These are phyloP conservation scores for Rutstroemia sp. DNA, from an alignment of 2,329 filamentous ascomycete genomes.

Conservation along the genomic window DNA sequence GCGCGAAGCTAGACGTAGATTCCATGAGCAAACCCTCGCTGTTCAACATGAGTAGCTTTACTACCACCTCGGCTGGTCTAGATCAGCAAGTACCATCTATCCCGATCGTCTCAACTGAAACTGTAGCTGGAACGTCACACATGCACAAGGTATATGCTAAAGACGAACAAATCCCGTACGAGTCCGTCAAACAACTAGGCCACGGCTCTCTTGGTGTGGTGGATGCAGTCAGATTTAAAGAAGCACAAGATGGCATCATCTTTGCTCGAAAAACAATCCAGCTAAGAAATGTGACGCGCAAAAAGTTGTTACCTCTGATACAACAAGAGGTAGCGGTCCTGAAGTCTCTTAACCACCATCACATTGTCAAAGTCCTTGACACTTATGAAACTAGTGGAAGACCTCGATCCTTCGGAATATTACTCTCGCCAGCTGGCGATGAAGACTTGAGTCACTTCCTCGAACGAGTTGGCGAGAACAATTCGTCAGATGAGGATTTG, in stretches of 20 bases:
- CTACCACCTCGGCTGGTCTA: too few relatives aligned
- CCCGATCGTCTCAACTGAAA: not conserved
- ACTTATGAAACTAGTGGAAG: conserved; percentile 15
- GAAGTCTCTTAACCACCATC: conserved; percentile 10
- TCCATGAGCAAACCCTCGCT: too few relatives aligned
- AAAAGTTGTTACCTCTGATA: conserved; percentile 13
- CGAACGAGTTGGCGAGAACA: conserved; percentile 14
- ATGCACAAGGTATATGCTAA: conserved; percentile 11
- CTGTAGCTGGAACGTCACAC: conserved; percentile 1
- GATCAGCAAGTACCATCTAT: not conserved
- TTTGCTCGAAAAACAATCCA: conserved; percentile 15
- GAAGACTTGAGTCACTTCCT: conserved; percentile 16
- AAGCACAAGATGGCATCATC: not conserved
- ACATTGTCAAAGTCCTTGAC: conserved; percentile 14
- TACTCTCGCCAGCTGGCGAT: conserved; percentile 14
- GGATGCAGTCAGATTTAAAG: conserved; percentile 10
- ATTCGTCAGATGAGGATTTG: conserved; percentile 11
- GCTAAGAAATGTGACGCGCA: conserved; percentile 11
- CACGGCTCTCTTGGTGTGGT: conserved; percentile 15
- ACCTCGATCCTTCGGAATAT: conserved; percentile 14
- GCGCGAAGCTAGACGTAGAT: not conserved
- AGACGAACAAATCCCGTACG: conserved; percentile 8
- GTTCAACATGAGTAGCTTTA: too few relatives aligned
- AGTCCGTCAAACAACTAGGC: conserved; percentile 12
- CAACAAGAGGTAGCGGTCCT: conserved; percentile 14